Conservation (phyloP, 345 rosid species). For the Arabidopsis arenosa region DNA sequence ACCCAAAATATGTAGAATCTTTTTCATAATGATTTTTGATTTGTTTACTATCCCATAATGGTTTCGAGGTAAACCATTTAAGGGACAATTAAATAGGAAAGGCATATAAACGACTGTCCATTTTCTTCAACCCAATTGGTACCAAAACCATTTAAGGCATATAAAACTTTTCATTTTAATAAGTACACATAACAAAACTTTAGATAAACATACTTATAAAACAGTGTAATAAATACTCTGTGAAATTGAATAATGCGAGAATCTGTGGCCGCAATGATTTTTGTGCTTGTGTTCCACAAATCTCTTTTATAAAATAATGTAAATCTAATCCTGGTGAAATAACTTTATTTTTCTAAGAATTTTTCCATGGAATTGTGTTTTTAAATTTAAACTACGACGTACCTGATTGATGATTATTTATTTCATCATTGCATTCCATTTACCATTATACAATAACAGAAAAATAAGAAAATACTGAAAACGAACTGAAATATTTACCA, state of each 20-base stretch:
- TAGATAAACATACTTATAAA: too few relatives aligned
- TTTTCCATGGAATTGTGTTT: constrained; percentile 3
- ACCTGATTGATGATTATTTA: constrained; percentile 17
- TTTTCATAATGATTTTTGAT: constrained; percentile 1
- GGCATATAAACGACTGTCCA: background rate
- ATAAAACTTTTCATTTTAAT: too few relatives aligned
- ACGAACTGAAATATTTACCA: background rate
- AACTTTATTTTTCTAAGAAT: background rate
- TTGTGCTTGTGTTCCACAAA: constrained; percentile 10
- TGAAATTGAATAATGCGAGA: constrained; percentile 7
- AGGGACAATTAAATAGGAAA: constrained; percentile 12
- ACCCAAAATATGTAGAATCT: background rate
- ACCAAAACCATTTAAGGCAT: too few relatives aligned
- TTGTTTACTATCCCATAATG: background rate
- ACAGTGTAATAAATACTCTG: constrained; percentile 5
- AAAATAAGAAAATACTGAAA: background rate
- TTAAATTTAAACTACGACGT: background rate
- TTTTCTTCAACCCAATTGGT: constrained; percentile 6
- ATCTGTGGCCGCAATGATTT: constrained; percentile 2
- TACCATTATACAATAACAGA: too few relatives aligned
- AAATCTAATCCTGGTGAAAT: constrained; percentile 4
- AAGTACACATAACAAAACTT: background rate
- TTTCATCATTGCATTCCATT: background rate
- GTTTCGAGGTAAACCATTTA: constrained; percentile 9
- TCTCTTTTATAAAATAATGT: background rate